A percentile compares a stretch with the other conserved stretches of the same genome.
These are phyloP conservation scores for Aeschynomene evenia DNA, from an alignment of 306 rosid species.

Conservation along the genomic window DNA sequence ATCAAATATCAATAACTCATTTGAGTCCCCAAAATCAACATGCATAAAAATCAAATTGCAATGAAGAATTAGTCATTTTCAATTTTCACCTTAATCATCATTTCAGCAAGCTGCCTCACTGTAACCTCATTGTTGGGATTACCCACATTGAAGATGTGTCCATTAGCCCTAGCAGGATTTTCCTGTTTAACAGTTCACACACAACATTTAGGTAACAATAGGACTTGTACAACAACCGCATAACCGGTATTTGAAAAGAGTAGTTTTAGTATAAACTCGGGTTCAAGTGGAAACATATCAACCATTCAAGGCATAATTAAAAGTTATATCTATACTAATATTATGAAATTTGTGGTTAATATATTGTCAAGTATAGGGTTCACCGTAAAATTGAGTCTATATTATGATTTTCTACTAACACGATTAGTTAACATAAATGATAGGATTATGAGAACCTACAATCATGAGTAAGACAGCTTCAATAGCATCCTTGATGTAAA, in stretches of 20 bases:
- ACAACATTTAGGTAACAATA: conserved; percentile 4
- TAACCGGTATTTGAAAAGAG: not conserved
- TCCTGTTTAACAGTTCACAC: conserved; percentile 63
- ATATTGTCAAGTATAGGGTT: too few relatives aligned
- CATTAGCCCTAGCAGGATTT: conserved; percentile 89
- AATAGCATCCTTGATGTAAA: conserved; percentile 95
- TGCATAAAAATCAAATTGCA: too few relatives aligned
- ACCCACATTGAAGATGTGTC: conserved; percentile 94
- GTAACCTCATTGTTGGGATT: conserved; percentile 98
- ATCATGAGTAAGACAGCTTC: conserved; percentile 96
- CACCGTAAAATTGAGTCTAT: too few relatives aligned
- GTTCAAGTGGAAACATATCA: too few relatives aligned
- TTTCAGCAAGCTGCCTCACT: conserved; percentile 93
- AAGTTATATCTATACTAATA: too few relatives aligned
- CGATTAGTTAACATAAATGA: not conserved
- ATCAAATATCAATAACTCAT: not conserved
- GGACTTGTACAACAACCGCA: conserved; percentile 1
- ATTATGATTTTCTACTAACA: too few relatives aligned
- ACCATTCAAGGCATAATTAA: too few relatives aligned
- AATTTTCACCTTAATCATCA: conserved; percentile 89
- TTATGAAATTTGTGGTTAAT: too few relatives aligned
- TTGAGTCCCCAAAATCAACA: conserved; percentile 3
- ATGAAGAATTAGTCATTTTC: too few relatives aligned
- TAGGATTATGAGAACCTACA: conserved; percentile 43
- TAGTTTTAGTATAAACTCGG: too few relatives aligned